A percentile compares a stretch with the other conserved stretches of the same genome.
phyloP scores from a whole-genome alignment of 2,329 filamentous ascomycete species.

The Beauveria pseudobassiana region DNA sequence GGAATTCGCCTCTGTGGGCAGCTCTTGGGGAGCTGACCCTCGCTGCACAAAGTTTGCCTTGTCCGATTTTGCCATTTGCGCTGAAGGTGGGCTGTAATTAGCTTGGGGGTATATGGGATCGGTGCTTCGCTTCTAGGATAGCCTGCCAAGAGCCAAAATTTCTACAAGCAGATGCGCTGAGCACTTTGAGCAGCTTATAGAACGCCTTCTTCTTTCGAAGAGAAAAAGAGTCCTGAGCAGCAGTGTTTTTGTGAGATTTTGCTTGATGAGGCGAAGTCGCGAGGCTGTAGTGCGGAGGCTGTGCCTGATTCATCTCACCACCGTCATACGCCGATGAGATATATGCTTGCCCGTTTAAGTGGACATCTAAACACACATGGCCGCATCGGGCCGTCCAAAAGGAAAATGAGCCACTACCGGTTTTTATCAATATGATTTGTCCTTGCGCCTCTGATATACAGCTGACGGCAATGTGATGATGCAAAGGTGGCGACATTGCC shows the following conservation, averaged over 20 bases:
- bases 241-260: background rate
- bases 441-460: too few species aligned
- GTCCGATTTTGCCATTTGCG: background rate
- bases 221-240: background rate
- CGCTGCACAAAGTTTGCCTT: background rate
- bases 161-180: background rate
- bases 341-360: too few species aligned
- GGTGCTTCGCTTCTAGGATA: background rate
- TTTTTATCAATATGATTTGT: too few species aligned
- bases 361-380: background rate
- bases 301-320: background rate
- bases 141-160: background rate
- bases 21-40: background rate
- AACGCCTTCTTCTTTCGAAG: background rate
- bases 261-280: background rate
- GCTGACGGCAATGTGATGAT: too few species aligned
- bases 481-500: too few species aligned
- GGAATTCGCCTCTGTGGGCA: constrained; percentile 6
- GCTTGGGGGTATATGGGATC: background rate
- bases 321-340: too few species aligned
- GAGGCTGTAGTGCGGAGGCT: background rate
- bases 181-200: background rate
- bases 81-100: background rate
- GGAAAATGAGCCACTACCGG: too few species aligned
- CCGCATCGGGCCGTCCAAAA: too few species aligned